Evolutionary conservation across 306 rosid species (phyloP).

Genomic region (Sophora flavescens): DNA sequence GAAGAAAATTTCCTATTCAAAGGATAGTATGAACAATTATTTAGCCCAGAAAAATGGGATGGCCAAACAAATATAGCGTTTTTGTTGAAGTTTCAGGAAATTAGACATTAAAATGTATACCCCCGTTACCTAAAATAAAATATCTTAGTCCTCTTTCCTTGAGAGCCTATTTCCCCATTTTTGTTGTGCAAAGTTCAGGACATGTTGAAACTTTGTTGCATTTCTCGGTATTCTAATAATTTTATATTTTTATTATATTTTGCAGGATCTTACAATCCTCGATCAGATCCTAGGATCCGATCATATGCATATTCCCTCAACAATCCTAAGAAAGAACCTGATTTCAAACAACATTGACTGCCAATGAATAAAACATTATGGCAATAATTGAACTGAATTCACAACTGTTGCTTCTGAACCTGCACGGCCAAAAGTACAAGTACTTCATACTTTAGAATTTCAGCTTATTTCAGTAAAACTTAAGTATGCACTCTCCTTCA

Average conservation of each 20-base stretch:
- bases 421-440: conserved; percentile 16
- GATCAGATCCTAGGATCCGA: not conserved
- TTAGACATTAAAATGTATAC: conserved; percentile 4
- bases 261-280: not conserved
- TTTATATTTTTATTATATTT: not conserved
- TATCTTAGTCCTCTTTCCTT: not conserved
- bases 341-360: conserved; percentile 13
- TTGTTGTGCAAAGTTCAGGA: not conserved
- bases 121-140: not conserved
- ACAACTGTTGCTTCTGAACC: not conserved
- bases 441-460: conserved; percentile 1
- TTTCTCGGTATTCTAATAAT: not conserved
- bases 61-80: not conserved
- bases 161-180: conserved; percentile 1
- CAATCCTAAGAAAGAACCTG: conserved; percentile 31
- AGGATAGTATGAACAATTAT: conserved; percentile 12
- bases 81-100: not conserved
- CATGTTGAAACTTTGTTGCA: not conserved
- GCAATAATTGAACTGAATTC: conserved; percentile 8
- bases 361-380: conserved; percentile 17
- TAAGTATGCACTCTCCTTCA: conserved; percentile 31
- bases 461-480: conserved; percentile 27
- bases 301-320: conserved; percentile 2
- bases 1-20: not conserved
- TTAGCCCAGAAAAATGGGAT: not conserved